phyloP scores from a whole-genome alignment of 2,329 filamentous ascomycete genomes.

The Pyrenophora seminiperda region DNA sequence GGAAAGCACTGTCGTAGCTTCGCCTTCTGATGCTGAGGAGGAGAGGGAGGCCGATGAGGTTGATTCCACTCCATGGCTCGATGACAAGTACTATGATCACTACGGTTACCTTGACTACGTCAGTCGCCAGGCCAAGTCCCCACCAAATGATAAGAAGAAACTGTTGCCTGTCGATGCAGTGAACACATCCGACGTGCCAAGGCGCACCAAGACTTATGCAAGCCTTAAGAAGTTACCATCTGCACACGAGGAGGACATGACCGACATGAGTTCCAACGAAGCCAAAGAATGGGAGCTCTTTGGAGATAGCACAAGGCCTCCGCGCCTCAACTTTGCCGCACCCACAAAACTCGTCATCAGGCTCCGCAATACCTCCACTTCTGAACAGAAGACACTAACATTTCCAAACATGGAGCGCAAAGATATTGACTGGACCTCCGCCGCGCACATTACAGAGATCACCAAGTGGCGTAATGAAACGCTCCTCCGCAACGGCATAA shows the following conservation, averaged over 20 bases:
- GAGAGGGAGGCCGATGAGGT: no score
- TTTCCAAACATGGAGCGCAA: background rate
- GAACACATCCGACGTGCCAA: no score
- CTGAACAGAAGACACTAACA: background rate
- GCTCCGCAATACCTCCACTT: background rate
- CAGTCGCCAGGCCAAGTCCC: background rate
- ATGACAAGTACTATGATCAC: conserved; percentile 10
- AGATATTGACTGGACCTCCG: conserved; percentile 10
- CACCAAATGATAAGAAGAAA: no score
- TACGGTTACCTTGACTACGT: conserved; percentile 5
- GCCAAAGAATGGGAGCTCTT: conserved; percentile 3
- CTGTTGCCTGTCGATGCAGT: no score
- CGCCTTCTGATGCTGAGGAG: no score
- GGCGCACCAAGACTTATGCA: no score
- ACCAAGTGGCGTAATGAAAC: conserved; percentile 6
- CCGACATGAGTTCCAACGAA: background rate
- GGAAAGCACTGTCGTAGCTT: no score
- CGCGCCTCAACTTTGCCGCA: background rate
- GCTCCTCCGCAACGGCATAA: conserved; percentile 3
- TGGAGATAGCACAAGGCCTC: background rate
- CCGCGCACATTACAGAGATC: conserved; percentile 3
- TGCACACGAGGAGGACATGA: no score
- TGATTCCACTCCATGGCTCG: background rate
- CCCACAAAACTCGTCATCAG: conserved; percentile 1
- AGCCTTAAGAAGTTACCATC: no score